Percentiles rank a stretch among this genome's conserved stretches.
These are phyloP conservation scores for Mortierella sp. DNA, from an alignment of 371 early-diverging fungal species.

Conservation along the genomic window DNA sequence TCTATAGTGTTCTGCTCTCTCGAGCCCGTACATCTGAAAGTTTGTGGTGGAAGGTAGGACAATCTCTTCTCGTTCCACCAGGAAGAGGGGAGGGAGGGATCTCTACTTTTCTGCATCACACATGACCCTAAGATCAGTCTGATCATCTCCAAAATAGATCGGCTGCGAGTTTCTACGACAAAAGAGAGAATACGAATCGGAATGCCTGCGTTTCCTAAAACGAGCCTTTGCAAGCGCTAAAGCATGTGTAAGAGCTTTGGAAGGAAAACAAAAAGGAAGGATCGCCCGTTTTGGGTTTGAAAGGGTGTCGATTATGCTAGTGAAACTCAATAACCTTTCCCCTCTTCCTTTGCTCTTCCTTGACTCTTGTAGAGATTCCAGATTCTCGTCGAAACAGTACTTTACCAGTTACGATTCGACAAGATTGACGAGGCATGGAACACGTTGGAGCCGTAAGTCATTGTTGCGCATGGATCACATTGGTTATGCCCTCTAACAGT, in stretches of 20 bases:
- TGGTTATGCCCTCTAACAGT: too few species aligned
- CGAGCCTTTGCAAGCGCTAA: constrained; percentile 20
- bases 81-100: too few species aligned
- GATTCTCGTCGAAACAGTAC: constrained; percentile 28
- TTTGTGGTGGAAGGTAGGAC: constrained; percentile 41
- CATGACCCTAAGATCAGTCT: too few species aligned
- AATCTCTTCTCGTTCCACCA: not conserved
- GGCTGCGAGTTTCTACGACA: constrained; percentile 36
- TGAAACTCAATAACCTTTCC: not conserved
- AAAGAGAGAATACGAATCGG: constrained; percentile 30
- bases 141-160: constrained; percentile 14
- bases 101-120: too few species aligned
- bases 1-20: constrained; percentile 19
- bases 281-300: too few species aligned
- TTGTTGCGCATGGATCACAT: not conserved
- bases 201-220: constrained; percentile 30
- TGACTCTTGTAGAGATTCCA: constrained; percentile 20
- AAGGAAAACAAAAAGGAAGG: not conserved
- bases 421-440: constrained; percentile 25
- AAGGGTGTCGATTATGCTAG: too few species aligned
- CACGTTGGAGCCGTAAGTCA: constrained; percentile 42
- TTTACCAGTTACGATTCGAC: constrained; percentile 39
- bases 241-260: constrained; percentile 16
- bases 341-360: too few species aligned
- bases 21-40: constrained; percentile 11